Base-by-base conservation (phyloP, 257 asterid species). In the Petunia axillaris region DNA sequence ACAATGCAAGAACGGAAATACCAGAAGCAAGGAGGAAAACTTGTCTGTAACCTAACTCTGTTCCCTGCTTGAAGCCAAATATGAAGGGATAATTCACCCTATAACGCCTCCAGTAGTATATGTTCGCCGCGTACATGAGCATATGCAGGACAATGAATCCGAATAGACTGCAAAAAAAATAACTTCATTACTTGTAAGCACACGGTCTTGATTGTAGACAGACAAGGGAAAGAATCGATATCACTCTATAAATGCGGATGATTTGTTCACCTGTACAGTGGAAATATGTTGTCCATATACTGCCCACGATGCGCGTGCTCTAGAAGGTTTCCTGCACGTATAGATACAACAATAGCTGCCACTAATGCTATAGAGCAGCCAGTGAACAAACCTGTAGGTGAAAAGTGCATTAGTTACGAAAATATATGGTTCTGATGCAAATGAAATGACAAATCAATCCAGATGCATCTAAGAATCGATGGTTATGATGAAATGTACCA, bases 71-170 rank as follows among this genome's bases (percentile, higher is more conserved):
- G 81, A 85, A 87, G 46, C 90, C 93, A 37, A 93, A 90, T 85
- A 94, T 93, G 78, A 94, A 94, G 25, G 97, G 91, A 46, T 93
- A 94, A 80, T 91, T 94, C 75, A 93, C 95, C 0, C 92, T 85
- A 82, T 60, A 90, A 54, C 88, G 92, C 86, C 88, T 93, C 98
- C 98, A 93, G 59, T 85, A 82, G 87, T 86, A 94, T 0, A 91
- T 87, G 83, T 91, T 84, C 58, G 83, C 84, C 2, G 93, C 88
- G 4, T 84, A 91, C 92, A 91, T 86, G 79, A 93, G 62, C 95
- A 94, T 90, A 87, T 94, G 98, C 6, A 94, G 92, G 82, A 91
- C 84, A 10, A 91, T 85, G 85, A 58, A 92, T 65, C 89, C 90
- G 62, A 90, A 91, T 84, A 94, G 87, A 68, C 98, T 91, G 89